phyloP scores from a whole-genome alignment of 257 asterid species.

The Fraxinus excelsior region DNA sequence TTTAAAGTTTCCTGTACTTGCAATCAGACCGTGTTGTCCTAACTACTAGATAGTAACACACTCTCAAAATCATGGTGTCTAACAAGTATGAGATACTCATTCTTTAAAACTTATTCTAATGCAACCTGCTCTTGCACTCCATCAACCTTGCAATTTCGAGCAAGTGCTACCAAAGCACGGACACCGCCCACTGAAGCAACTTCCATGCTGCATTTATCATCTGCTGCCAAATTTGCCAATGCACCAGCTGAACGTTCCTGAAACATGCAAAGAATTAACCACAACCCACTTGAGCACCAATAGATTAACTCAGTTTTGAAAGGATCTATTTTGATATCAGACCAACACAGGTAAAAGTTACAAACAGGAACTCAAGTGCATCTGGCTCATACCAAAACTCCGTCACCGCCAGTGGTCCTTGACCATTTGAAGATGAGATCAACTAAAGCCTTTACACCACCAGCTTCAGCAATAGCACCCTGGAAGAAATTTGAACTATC shows the following conservation, averaged over 20 bases:
- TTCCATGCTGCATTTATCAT: conserved; percentile 85
- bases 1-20: conserved; percentile 1
- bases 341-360: not conserved
- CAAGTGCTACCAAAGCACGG: conserved; percentile 68
- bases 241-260: conserved; percentile 97
- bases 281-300: conserved; percentile 17
- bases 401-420: conserved; percentile 61
- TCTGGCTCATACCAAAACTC: conserved; percentile 65
- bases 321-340: not conserved
- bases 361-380: not conserved
- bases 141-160: conserved; percentile 69
- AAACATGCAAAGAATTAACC: conserved; percentile 23
- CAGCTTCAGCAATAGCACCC: conserved; percentile 86
- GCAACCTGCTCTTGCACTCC: conserved; percentile 94
- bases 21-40: not conserved
- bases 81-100: conserved; percentile 12
- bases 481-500: conserved; percentile 31
- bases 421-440: conserved; percentile 87
- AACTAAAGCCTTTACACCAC: conserved; percentile 38
- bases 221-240: conserved; percentile 93
- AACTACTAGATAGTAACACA: conserved; percentile 4
- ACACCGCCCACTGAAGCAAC: conserved; percentile 78
- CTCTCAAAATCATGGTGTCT: not conserved
- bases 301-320: not conserved
- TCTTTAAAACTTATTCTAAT: conserved; percentile 9